Evolutionary conservation across 2,329 filamentous ascomycete species (phyloP).

Genomic region (Gremmenia infestans): DNA sequence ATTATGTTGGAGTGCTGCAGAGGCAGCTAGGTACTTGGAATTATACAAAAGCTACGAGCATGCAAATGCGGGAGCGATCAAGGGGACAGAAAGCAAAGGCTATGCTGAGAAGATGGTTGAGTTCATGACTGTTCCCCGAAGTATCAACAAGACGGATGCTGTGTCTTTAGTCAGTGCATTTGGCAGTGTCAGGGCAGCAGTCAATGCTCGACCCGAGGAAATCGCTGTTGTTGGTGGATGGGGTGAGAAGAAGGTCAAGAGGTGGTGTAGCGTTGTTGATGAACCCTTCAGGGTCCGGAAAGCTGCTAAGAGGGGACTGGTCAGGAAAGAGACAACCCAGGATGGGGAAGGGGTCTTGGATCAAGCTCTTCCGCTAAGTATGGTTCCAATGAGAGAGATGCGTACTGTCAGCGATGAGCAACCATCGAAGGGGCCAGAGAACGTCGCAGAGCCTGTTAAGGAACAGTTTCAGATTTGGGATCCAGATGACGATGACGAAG

Average conservation of each 20-base stretch:
- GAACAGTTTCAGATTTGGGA: constrained; percentile 37
- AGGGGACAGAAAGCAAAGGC: constrained; percentile 74
- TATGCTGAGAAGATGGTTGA: constrained; percentile 87
- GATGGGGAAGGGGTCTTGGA: constrained; percentile 33
- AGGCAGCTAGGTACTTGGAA: constrained; percentile 90
- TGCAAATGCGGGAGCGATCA: constrained; percentile 72
- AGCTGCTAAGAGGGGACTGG: constrained; percentile 52
- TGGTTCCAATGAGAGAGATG: constrained; percentile 27
- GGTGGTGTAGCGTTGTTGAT: constrained; percentile 75
- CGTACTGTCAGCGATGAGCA: constrained; percentile 6
- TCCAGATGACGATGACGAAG: constrained; percentile 39
- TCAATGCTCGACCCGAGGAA: constrained; percentile 85
- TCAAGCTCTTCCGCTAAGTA: constrained; percentile 29
- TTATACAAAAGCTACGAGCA: constrained; percentile 94
- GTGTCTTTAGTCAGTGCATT: constrained; percentile 87
- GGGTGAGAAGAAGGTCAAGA: constrained; percentile 91
- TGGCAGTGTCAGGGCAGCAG: constrained; percentile 77
- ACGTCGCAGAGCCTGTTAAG: constrained; percentile 1
- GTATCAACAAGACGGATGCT: constrained; percentile 92
- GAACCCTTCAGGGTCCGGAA: constrained; percentile 79
- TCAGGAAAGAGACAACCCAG: constrained; percentile 17
- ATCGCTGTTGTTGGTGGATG: constrained; percentile 81
- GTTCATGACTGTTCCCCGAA: constrained; percentile 84
- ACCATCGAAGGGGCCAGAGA: constrained; percentile 6
- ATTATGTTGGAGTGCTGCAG: constrained; percentile 88